Evolutionary conservation across 2,329 filamentous ascomycete genomes (phyloP), one percentile per base, ranked within the genome.

Genomic region (Trichoderma koningiopsis): DNA sequence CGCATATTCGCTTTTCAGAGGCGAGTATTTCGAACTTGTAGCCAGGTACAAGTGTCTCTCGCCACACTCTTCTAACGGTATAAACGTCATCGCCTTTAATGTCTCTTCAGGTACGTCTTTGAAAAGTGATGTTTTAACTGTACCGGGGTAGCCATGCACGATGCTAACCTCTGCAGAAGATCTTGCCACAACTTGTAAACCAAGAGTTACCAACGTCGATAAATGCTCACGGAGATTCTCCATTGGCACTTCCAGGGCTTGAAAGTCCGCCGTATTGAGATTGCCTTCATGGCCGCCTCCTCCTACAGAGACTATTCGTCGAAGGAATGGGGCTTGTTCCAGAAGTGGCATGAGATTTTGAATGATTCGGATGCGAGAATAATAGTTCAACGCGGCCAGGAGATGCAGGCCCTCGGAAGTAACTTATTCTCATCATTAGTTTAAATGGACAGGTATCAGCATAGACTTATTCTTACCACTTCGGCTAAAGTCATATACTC

Each of bases 351-450:
- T 29, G 43, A 13, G 59, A 29, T 33, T 4, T 35, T 62, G 19
- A 24, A 62, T 62, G 11, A 62, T 33, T n/a, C 40, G 59, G 27
- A 62, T 52, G 40, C 61, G 49, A 14, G 61, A 64, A 24, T 64
- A 64, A 7, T 64, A 59, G 33, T 56, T 29, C 4, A 64, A 6
- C 11, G 84, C 81, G 29, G 83, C 81, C 37, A 83, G 81, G 33
- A 82, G 79, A 63, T 87, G 82, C 2, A 91, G 79, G 2, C 86
- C 86, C 76, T 91, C 89, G 0, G 78, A 63, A 0, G 87, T 59
- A 19, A 40, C 22, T 68, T 3, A 72, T 37, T 22, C 13, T 19
- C 29, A 19, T 5, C 19, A n/a, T 31, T 27, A 43, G 24, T 27
- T 16, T 5, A 29, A 31, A 11, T 6, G 1, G 24, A 24, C 19